Conservation (phyloP, 1,284 basidiomycete species). For the Ganoderma sinense region DNA sequence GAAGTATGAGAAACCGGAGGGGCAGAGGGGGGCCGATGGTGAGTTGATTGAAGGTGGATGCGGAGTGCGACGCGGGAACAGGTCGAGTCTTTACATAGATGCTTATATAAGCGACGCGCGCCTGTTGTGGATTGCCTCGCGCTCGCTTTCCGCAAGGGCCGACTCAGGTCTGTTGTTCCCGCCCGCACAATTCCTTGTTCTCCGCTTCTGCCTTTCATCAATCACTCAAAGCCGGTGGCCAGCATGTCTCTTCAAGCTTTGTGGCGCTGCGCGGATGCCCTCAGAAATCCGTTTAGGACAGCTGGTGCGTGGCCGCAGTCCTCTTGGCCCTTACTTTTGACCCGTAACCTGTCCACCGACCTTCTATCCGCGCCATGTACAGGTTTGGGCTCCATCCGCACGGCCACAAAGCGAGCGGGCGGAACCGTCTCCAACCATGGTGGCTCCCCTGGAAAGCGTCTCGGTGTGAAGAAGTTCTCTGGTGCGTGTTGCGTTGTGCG, state of each 20-base stretch:
- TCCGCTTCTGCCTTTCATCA: not conserved
- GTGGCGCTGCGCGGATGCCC: slow-evolving; percentile 25
- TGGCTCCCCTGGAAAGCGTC: slow-evolving; percentile 88
- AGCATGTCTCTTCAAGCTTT: slow-evolving; percentile 27
- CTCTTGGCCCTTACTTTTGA: not conserved
- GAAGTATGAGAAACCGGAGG: slow-evolving; percentile 12
- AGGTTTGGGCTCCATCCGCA: slow-evolving; percentile 77
- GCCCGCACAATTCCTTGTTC: not conserved
- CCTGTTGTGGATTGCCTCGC: slow-evolving; percentile 52
- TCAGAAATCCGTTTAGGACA: slow-evolving; percentile 27
- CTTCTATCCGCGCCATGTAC: not conserved
- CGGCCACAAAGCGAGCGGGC: slow-evolving; percentile 94
- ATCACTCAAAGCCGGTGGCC: not conserved
- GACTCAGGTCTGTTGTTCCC: not conserved
- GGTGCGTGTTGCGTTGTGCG: slow-evolving; percentile 55
- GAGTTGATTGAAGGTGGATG: slow-evolving; percentile 26
- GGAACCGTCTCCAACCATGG: slow-evolving; percentile 92
- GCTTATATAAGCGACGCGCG: slow-evolving; percentile 24
- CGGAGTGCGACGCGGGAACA: slow-evolving; percentile 32
- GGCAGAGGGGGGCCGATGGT: slow-evolving; percentile 22
- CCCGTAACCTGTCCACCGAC: slow-evolving; percentile 2
- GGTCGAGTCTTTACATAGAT: slow-evolving; percentile 13
- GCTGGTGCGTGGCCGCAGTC: slow-evolving; percentile 14
- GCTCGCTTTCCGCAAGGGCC: slow-evolving; percentile 1
- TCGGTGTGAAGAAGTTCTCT: slow-evolving; percentile 95